phyloP scores from a whole-genome alignment of 805 yeast species.

The Saccharomycopsis schoenii region DNA sequence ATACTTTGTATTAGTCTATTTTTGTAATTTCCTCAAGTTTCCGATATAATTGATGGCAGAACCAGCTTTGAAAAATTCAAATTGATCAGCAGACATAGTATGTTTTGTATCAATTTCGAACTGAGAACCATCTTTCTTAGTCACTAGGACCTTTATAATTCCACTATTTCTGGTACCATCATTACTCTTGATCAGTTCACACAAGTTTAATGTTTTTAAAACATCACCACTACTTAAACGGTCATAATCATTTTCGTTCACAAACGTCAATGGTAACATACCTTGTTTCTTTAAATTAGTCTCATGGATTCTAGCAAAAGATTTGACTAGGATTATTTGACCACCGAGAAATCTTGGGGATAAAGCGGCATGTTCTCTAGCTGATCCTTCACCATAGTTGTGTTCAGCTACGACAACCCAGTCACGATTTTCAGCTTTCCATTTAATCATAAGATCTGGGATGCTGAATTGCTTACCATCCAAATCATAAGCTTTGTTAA shows the following conservation, averaged over 20 bases:
- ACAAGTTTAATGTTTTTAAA: conserved; percentile 62
- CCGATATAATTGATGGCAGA: conserved; percentile 93
- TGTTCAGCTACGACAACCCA: conserved; percentile 98
- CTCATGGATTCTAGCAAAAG: conserved; percentile 97
- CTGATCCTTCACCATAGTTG: conserved; percentile 98
- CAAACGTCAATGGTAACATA: conserved; percentile 89
- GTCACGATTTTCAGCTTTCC: conserved; percentile 77
- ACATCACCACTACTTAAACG: conserved; percentile 66
- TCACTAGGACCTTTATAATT: conserved; percentile 54
- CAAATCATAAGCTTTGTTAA: conserved; percentile 78
- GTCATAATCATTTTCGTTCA: conserved; percentile 84
- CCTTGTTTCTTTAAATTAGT: conserved; percentile 98
- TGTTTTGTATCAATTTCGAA: conserved; percentile 74
- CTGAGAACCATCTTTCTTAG: conserved; percentile 61
- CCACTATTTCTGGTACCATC: conserved; percentile 62
- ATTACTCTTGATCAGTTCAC: conserved; percentile 75
- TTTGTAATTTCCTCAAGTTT: conserved; percentile 31
- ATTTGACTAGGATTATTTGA: conserved; percentile 74
- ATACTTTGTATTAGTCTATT: not conserved
- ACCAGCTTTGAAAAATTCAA: conserved; percentile 94
- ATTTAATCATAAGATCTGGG: conserved; percentile 94
- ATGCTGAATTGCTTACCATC: conserved; percentile 71
- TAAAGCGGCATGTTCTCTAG: conserved; percentile 97
- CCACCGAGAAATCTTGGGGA: conserved; percentile 96
- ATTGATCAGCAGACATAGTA: conserved; percentile 94